Base-by-base conservation (phyloP, 768 basidiomycete genomes). In the Kwoniella mangroviensis region DNA sequence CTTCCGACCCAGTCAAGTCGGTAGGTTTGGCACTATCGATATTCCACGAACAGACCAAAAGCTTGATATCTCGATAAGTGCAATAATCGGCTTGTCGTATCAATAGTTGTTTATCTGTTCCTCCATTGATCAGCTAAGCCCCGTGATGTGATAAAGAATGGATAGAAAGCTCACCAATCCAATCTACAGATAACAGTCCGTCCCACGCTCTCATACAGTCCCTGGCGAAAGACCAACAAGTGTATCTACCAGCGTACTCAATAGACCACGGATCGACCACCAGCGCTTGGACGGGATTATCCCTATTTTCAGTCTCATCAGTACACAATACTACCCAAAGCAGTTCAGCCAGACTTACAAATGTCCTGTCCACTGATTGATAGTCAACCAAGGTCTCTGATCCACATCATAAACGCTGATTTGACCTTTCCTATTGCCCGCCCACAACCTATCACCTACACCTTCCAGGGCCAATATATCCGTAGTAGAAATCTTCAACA, bases 41-140 rank as follows among this genome's bases (percentile, higher is more conserved):
- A 80, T 98, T 99, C 94, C 94, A 99, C 0, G 94, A 90, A 57
- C 93, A 87, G 41, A 93, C 87, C 43, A 98, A 89, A 0, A 92
- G 84, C 2, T 87, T 90, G 68, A 97, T 84, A 21, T 90, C 85
- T 21, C 93, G 88, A 86, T 91, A 94, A 3, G 87, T 87, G 84
- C 91, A 92, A 83, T 90, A 98, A 17, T 89, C 85, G 0, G 85
- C 85, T 82, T 96, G 93, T 19, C 88, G 88, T 79, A 90, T 90
- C 73, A 88, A 80, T 2, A 98, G 84, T 71, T 92, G 90, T 49
- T 88, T 86, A 64, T 94, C 95, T 95, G 72, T 19, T 40, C 43
- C 53, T 70, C 22, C 66, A 34, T 19, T n/a, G 40, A 11, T n/a
- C n/a, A 43, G 17, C 22, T 42, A 34, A 63, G 3, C 5, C 40